Evolutionary conservation across 768 basidiomycete genomes (phyloP), one percentile per base, ranked within the genome.

Genomic region (Rhodotorula diobovata): DNA sequence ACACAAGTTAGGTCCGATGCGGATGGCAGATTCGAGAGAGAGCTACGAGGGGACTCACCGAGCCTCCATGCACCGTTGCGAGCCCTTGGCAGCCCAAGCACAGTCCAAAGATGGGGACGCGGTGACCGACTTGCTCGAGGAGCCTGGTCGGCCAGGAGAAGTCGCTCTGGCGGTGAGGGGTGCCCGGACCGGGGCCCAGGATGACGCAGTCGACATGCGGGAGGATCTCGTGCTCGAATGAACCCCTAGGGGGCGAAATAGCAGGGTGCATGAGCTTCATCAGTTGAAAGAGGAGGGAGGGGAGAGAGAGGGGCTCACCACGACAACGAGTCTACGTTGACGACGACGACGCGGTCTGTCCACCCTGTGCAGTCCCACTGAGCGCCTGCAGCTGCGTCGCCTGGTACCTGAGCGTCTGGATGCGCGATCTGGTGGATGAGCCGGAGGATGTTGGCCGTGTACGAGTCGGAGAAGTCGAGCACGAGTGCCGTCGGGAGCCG

Each of bases 81-180:
- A 76, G 66, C 15, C 75, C 75, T 46, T 76, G 75, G 37, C 61
- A 64, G 0, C 75, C 75, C 18, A 76, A 35, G 64, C 75, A 76
- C 14, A 76, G 25, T 6, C 75, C 75, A 20, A 73, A 66, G 67
- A 76, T 69, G 8, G 75, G 75, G 10, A 76, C 21, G 8, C 51
- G 30, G 56, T 55, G 45, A 0, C 68, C 71, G 8, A 60, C 53
- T 53, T 71, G 58, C 28, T 50, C 32, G 61, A 76, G 62, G 30
- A 76, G 55, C 28, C 69, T 25, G 2, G 30, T 60, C 28, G 68
- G 66, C 71, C 68, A 76, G 34, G 63, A 68, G 37, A 76, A 76
- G 50, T 76, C 75, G 53, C 34, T n/a, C 45, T 50, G 7, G 18
- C 56, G 48, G 57, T 76, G 70, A 4, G 72, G 71, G 12, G 67